Evolutionary conservation across 495 filamentous ascomycete species (phyloP).

Genomic region (Xylaria scruposa): DNA sequence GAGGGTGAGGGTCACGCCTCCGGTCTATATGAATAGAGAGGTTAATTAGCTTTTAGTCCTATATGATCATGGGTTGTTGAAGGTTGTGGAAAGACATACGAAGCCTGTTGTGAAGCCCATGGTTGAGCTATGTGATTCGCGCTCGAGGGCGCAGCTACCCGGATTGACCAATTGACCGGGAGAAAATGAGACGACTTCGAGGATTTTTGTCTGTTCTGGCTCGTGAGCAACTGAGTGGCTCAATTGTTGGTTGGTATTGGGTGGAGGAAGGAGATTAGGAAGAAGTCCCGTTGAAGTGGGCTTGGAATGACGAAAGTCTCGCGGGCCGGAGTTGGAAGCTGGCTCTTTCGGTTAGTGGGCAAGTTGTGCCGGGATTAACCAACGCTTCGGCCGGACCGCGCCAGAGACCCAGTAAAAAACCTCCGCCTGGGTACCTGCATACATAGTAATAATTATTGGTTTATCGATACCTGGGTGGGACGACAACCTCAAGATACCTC

Average conservation of each 20-base stretch:
- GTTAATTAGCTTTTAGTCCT: slow-evolving; percentile 28
- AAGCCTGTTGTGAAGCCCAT: slow-evolving; percentile 88
- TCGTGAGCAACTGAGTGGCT: background rate
- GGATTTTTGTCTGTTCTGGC: background rate
- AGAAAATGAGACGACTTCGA: background rate
- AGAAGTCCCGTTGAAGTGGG: background rate
- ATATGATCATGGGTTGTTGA: background rate
- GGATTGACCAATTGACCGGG: slow-evolving; percentile 28
- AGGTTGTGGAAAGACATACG: slow-evolving; percentile 57
- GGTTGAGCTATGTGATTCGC: slow-evolving; percentile 31
- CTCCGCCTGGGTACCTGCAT: background rate
- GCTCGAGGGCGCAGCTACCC: slow-evolving; percentile 34
- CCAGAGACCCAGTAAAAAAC: background rate
- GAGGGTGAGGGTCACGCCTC: slow-evolving; percentile 86
- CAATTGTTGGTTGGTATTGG: background rate
- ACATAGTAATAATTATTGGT: background rate
- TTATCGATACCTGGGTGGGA: background rate
- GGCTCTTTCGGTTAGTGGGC: background rate
- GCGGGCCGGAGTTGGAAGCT: slow-evolving; percentile 16
- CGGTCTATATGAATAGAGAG: slow-evolving; percentile 58
- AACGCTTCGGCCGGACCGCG: slow-evolving; percentile 1
- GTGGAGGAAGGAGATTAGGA: background rate
- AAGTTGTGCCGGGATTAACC: background rate
- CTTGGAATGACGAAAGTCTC: slow-evolving; percentile 35
- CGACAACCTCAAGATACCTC: background rate